A percentile compares a stretch with the other conserved stretches of the same genome.
phyloP scores from a whole-genome alignment of 2,329 filamentous ascomycete species.

The Colletotrichum cordylinicola region DNA sequence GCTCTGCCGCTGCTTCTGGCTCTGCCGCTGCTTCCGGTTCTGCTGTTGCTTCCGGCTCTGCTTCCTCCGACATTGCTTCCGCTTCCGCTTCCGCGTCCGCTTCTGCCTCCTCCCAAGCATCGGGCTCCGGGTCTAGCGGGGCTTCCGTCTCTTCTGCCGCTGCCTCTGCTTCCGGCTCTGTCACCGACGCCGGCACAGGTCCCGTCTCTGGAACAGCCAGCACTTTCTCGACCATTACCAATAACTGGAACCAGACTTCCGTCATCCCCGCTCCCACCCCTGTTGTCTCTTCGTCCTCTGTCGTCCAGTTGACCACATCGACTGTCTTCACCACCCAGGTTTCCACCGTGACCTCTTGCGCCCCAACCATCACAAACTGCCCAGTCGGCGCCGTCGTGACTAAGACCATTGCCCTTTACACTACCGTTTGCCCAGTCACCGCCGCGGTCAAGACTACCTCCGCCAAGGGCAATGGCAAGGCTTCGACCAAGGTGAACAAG shows the following conservation, averaged over 20 bases:
- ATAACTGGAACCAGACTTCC: not conserved
- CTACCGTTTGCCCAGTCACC: conserved; percentile 48
- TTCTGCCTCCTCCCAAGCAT: not conserved
- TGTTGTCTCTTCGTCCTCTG: conserved; percentile 17
- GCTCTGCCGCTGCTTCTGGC: not conserved
- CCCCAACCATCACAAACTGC: conserved; percentile 45
- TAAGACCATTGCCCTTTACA: conserved; percentile 36
- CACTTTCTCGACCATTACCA: not conserved
- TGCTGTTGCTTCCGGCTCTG: not conserved
- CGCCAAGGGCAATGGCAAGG: not conserved
- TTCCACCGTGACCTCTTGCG: conserved; percentile 63
- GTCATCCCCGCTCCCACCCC: not conserved
- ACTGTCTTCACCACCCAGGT: conserved; percentile 47
- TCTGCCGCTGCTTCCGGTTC: not conserved
- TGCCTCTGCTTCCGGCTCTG: not conserved
- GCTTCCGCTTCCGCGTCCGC: not conserved
- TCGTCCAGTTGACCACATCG: conserved; percentile 32
- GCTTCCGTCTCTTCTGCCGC: not conserved
- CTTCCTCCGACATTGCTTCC: not conserved
- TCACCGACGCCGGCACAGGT: not conserved
- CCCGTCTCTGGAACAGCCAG: not conserved
- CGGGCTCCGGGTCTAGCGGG: not conserved
- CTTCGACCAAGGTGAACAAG: not conserved
- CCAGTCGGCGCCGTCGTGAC: conserved; percentile 43
- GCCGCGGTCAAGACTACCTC: conserved; percentile 8